Evolutionary conservation across 202 grass and related monocot species (phyloP), one percentile per base, ranked within the genome.

Genomic region (Schoenoplectus triqueter): DNA sequence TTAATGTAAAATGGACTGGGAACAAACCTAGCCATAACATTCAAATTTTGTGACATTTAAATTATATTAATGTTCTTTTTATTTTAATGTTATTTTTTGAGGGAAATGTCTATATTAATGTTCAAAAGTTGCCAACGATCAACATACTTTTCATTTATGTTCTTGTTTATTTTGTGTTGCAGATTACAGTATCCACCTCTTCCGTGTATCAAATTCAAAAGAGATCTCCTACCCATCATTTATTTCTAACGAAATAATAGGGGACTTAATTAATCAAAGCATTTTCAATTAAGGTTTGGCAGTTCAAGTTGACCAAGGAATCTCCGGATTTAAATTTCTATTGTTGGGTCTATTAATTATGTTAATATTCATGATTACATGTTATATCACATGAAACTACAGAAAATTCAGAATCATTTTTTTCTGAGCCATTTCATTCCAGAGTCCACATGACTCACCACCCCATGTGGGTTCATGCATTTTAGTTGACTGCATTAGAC

Each of bases 321-420:
- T 78, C 52, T 78, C 22, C 44, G 13, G 13, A 78, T 60, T 78
- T 22, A 31, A 11, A 54, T 75, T 55, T 74, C 49, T 17, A 6
- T 75, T 11, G 57, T 46, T 62, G 4, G 10, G 40, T 52, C 52
- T 62, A 80, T 51, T 66, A 44, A 52, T 50, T 52, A 57, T 65
- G 10, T 50, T 66, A 83, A 8, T 47, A 39, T 22, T 83, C 42
- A 83, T 69, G 46, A 83, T 41, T 69, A 50, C 65, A 83, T 55
- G 81, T 83, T 83, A 83, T 83, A 69, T 17, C 64, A 83, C 64
- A 83, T 83, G 81, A 70, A 9, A 83, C 11, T 70, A 54, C 41
- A 47, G 39, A 70, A 59, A 10, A 15, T 56, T 70, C 3, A 82
- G 52, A 41, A 7, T 70, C 70, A 83, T 31, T 83, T 62, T 5